Conservation (phyloP, 305 asterid species). For the Petunia hybrid region DNA sequence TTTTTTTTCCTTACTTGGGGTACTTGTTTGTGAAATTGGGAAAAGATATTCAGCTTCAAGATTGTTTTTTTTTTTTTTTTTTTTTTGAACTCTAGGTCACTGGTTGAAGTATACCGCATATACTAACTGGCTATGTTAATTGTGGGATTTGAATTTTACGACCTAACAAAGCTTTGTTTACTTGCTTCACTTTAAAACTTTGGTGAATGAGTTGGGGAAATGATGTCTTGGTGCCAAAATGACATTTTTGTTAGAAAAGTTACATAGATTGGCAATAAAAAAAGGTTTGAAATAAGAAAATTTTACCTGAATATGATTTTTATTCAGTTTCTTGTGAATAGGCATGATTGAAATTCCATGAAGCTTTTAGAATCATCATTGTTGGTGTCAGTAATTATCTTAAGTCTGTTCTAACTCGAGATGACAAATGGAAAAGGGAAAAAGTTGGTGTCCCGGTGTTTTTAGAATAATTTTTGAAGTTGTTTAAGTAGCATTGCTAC, state of each 20-base stretch:
- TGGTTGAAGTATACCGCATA: no score
- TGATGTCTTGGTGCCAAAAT: neutral
- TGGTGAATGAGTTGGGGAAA: neutral
- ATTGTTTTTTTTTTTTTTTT: neutral
- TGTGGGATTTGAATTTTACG: neutral
- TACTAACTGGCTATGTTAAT: neutral
- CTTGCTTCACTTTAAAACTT: neutral
- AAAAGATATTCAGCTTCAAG: neutral
- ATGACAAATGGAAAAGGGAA: neutral
- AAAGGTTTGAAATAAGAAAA: neutral
- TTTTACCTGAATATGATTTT: neutral
- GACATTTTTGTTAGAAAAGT: neutral
- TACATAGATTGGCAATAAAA: neutral
- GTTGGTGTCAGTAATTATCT: neutral
- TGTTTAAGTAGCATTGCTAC: neutral
- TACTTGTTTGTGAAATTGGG: no score
- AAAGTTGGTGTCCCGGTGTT: neutral
- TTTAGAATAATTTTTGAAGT: constrained; percentile 3
- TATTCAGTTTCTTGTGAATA: neutral
- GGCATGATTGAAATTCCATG: neutral
- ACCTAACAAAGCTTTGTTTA: neutral
- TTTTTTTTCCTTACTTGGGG: no score
- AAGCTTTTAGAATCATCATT: constrained; percentile 14
- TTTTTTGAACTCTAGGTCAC: neutral
- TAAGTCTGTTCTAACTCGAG: neutral